Conservation (phyloP, 768 basidiomycete genomes). For the Candolleomyces eurysporus region DNA sequence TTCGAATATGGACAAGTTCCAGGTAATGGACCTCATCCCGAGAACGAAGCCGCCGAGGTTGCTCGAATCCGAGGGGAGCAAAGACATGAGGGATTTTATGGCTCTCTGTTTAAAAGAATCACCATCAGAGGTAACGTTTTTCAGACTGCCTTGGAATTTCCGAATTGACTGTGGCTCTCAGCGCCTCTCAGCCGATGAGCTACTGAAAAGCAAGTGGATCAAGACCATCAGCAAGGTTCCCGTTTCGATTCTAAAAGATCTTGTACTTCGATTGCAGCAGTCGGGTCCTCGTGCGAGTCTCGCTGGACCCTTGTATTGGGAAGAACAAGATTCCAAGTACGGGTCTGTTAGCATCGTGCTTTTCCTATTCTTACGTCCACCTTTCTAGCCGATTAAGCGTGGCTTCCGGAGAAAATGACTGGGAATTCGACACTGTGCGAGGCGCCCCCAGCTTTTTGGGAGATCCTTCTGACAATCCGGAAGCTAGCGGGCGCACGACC, state of each 20-base stretch:
- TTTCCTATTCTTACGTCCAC: background rate
- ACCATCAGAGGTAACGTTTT: constrained; percentile 63
- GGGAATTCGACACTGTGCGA: constrained; percentile 79
- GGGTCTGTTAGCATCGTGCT: constrained; percentile 13
- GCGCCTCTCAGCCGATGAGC: constrained; percentile 88
- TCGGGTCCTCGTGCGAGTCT: constrained; percentile 79
- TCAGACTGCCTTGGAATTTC: background rate
- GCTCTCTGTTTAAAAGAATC: constrained; percentile 77
- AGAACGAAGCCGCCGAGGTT: constrained; percentile 80
- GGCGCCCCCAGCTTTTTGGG: constrained; percentile 23
- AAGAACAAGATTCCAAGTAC: constrained; percentile 54
- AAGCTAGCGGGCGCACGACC: constrained; percentile 12
- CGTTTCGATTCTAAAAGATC: constrained; percentile 71
- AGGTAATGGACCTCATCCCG: constrained; percentile 88
- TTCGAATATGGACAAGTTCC: constrained; percentile 80
- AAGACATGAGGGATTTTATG: constrained; percentile 88
- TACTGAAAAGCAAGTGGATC: constrained; percentile 88
- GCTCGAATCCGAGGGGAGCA: constrained; percentile 73
- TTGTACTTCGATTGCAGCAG: constrained; percentile 74
- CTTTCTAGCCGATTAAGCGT: background rate
- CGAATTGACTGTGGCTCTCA: constrained; percentile 28
- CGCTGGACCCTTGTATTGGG: constrained; percentile 70
- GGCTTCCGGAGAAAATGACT: constrained; percentile 38
- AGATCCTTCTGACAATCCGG: constrained; percentile 13
- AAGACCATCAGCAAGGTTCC: constrained; percentile 67